phyloP scores from a whole-genome alignment of 2,329 filamentous ascomycete species.

The Fusarium decemcellulare region DNA sequence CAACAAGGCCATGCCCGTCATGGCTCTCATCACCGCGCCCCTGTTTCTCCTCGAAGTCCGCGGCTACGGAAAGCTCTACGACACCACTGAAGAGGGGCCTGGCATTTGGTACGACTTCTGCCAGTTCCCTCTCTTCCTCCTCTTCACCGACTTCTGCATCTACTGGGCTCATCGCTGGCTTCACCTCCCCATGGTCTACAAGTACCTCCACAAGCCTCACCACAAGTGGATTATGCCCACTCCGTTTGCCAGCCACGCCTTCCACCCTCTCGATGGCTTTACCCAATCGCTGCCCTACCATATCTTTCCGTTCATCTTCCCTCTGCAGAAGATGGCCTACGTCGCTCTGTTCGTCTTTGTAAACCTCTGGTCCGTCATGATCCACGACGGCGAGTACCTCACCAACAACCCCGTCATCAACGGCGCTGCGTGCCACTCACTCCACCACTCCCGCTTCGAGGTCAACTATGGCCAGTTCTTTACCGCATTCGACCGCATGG shows the following conservation, averaged over 20 bases:
- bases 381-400: constrained; percentile 95
- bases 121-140: constrained; percentile 90
- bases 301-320: constrained; percentile 92
- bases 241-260: constrained; percentile 91
- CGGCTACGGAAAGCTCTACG: constrained; percentile 90
- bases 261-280: constrained; percentile 95
- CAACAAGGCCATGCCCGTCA: constrained; percentile 81
- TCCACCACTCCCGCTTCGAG: constrained; percentile 75
- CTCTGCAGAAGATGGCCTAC: constrained; percentile 91
- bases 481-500: constrained; percentile 90
- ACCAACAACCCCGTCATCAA: constrained; percentile 94
- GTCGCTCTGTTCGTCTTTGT: constrained; percentile 90
- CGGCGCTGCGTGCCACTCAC: constrained; percentile 88
- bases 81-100: constrained; percentile 81
- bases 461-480: constrained; percentile 95
- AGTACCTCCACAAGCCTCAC: constrained; percentile 93
- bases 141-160: constrained; percentile 91
- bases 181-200: constrained; percentile 85
- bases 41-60: constrained; percentile 88
- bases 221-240: constrained; percentile 99
- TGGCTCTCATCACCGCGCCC: constrained; percentile 85
- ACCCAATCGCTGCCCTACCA: constrained; percentile 93
- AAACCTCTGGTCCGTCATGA: constrained; percentile 97
- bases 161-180: constrained; percentile 93
- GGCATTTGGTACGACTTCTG: constrained; percentile 82